A percentile compares a stretch with the other conserved stretches of the same genome.
Evolutionary conservation across 2,329 filamentous ascomycete genomes (phyloP).

Genomic region (Curvularia spicifera): DNA sequence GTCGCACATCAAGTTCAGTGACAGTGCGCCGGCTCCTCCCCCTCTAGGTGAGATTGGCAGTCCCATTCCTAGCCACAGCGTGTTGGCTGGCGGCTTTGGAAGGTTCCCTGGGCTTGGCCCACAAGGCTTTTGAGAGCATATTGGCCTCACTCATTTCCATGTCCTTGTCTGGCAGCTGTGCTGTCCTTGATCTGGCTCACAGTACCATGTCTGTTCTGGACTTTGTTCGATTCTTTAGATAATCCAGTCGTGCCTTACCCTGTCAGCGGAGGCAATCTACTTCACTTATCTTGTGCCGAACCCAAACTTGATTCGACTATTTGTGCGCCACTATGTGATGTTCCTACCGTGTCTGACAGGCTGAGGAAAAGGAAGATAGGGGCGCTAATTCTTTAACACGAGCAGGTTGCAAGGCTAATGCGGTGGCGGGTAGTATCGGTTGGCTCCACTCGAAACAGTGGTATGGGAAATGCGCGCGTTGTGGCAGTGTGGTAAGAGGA

Average conservation of each 20-base stretch:
- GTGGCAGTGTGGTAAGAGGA: conserved; percentile 8
- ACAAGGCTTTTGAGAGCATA: conserved; percentile 37
- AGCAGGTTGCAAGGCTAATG: background rate
- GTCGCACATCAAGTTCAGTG: conserved; percentile 54
- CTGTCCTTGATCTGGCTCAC: conserved; percentile 16
- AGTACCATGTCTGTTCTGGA: conserved; percentile 1
- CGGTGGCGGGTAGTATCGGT: conserved; percentile 10
- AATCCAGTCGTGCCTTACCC: conserved; percentile 18
- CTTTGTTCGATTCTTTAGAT: conserved; percentile 8
- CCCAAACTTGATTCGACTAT: no score
- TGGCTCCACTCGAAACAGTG: conserved; percentile 1
- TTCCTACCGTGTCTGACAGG: background rate
- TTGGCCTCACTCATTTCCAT: conserved; percentile 1
- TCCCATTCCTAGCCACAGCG: conserved; percentile 53
- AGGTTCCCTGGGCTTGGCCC: conserved; percentile 45
- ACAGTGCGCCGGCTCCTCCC: conserved; percentile 32
- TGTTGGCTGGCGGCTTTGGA: conserved; percentile 46
- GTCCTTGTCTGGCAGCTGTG: conserved; percentile 17
- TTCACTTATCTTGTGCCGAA: conserved; percentile 24
- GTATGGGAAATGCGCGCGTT: background rate
- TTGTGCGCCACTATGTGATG: background rate
- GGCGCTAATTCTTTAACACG: background rate
- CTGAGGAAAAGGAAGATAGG: background rate
- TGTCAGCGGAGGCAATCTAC: conserved; percentile 29
- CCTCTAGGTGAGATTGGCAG: conserved; percentile 57